These are phyloP conservation scores for Fusarium sp. DNA, from an alignment of 2,329 filamentous ascomycete genomes.

Conservation along the genomic window DNA sequence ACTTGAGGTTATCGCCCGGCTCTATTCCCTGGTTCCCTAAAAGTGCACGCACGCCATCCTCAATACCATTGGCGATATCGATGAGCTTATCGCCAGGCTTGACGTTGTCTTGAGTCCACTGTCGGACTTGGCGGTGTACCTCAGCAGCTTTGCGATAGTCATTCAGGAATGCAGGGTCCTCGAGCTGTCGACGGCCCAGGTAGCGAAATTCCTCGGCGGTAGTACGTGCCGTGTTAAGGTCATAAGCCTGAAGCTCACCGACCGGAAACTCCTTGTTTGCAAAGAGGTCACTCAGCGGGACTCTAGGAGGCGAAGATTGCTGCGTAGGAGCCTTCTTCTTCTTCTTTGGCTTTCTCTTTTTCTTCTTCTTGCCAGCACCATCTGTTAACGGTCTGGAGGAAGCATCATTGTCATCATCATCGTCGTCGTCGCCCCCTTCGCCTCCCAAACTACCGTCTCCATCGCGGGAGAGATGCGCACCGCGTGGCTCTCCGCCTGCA, in stretches of 20 bases:
- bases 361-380: slow-evolving; percentile 44
- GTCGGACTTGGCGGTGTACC: slow-evolving; percentile 83
- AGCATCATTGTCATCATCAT: slow-evolving; percentile 47
- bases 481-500: slow-evolving; percentile 58
- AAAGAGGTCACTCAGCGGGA: slow-evolving; percentile 52
- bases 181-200: slow-evolving; percentile 40
- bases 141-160: slow-evolving; percentile 86
- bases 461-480: slow-evolving; percentile 57
- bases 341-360: slow-evolving; percentile 47
- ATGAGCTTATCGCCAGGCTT: slow-evolving; percentile 82
- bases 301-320: slow-evolving; percentile 53
- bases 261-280: slow-evolving; percentile 46
- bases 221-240: slow-evolving; percentile 42
- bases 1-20: slow-evolving; percentile 79
- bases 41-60: slow-evolving; percentile 80
- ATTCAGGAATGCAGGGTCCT: slow-evolving; percentile 68
- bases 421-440: slow-evolving; percentile 50
- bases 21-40: slow-evolving; percentile 80
- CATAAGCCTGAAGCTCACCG: slow-evolving; percentile 50
- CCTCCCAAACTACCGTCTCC: slow-evolving; percentile 58
- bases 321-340: slow-evolving; percentile 44
- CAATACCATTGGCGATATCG: slow-evolving; percentile 84
- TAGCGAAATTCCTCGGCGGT: slow-evolving; percentile 48
- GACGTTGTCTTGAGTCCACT: slow-evolving; percentile 82
- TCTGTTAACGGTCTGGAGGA: slow-evolving; percentile 40